A percentile compares a stretch with the other conserved stretches of the same genome.
phyloP scores from a whole-genome alignment of 495 filamentous ascomycete species.

The Hypoxylon lienhwacheense region DNA sequence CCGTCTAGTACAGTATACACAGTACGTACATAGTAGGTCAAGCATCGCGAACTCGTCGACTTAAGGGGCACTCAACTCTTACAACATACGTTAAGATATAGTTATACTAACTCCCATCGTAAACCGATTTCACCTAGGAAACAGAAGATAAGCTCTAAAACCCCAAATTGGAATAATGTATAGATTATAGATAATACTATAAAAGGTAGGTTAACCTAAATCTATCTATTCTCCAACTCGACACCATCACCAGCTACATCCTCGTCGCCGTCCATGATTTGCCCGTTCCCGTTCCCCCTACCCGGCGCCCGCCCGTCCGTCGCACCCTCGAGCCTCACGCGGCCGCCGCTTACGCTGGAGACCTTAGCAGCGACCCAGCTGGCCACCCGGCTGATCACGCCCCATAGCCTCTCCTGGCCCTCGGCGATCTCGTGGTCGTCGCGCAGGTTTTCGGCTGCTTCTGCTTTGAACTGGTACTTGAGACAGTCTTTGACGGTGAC shows the following conservation, averaged over 20 bases:
- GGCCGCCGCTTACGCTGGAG: constrained; percentile 50
- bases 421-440: constrained; percentile 51
- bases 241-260: constrained; percentile 57
- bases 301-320: constrained; percentile 20
- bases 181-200: neutral
- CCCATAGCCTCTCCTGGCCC: constrained; percentile 71
- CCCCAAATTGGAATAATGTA: too few species aligned
- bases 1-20: too few species aligned
- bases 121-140: too few species aligned
- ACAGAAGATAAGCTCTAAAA: too few species aligned
- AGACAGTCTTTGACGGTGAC: constrained; percentile 97
- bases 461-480: constrained; percentile 96
- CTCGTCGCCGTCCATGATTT: constrained; percentile 68
- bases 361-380: constrained; percentile 59
- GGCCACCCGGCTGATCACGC: constrained; percentile 59
- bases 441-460: constrained; percentile 79
- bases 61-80: too few species aligned
- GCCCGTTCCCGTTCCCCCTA: constrained; percentile 35
- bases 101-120: too few species aligned
- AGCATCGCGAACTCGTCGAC: too few species aligned
- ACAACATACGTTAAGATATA: too few species aligned
- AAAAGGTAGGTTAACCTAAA: neutral
- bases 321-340: constrained; percentile 46
- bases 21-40: too few species aligned
- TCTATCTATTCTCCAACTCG: constrained; percentile 58